phyloP scores from a whole-genome alignment of 306 rosid species.

The Trichosanthes cucumerina region DNA sequence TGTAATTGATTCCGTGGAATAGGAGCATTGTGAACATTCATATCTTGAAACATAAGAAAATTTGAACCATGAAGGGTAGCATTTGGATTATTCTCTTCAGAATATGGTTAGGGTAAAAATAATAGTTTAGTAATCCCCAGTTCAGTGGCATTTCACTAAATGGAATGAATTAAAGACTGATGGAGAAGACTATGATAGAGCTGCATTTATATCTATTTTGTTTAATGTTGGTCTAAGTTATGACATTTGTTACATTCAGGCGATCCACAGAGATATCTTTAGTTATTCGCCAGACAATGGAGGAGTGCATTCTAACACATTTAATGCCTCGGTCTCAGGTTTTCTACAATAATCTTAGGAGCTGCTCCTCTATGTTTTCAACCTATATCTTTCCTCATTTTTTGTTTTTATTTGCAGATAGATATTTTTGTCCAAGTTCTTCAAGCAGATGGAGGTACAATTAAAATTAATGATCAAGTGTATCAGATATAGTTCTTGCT shows the following conservation, averaged over 20 bases:
- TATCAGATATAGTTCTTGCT: neutral
- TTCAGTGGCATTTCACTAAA: neutral
- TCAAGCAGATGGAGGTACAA: slow-evolving; percentile 91
- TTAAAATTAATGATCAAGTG: neutral
- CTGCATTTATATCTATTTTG: neutral
- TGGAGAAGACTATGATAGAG: neutral
- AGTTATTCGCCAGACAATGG: slow-evolving; percentile 89
- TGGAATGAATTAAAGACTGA: neutral
- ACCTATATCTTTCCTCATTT: slow-evolving; percentile 14
- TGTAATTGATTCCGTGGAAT: neutral
- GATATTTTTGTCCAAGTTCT: slow-evolving; percentile 91
- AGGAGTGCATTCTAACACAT: slow-evolving; percentile 71
- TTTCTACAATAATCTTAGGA: slow-evolving; percentile 11
- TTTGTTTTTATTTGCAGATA: slow-evolving; percentile 38
- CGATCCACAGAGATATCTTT: slow-evolving; percentile 88
- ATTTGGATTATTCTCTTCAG: neutral
- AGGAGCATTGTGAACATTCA: neutral
- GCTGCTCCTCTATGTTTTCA: slow-evolving; percentile 13
- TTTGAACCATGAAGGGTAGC: neutral
- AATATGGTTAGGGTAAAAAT: neutral
- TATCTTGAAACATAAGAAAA: neutral
- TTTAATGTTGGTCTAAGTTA: neutral
- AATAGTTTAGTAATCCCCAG: neutral
- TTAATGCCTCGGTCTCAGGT: slow-evolving; percentile 94
- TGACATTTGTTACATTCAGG: slow-evolving; percentile 35